These are phyloP conservation scores for Chalciporus sp. DNA, from an alignment of 1,284 basidiomycete genomes.

Conservation along the genomic window DNA sequence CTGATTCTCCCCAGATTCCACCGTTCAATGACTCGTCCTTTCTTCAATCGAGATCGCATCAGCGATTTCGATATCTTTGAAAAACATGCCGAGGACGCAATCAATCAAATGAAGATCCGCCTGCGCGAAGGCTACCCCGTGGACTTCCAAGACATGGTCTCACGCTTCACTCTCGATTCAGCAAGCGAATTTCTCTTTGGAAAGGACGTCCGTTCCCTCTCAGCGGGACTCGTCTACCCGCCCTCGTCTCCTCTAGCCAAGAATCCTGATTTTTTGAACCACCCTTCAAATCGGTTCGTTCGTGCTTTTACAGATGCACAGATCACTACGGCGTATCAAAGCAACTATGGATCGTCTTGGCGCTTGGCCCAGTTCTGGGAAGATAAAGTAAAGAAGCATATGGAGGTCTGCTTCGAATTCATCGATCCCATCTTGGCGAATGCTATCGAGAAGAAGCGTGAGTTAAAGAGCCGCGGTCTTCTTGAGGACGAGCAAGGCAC, in stretches of 20 bases:
- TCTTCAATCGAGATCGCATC: conserved; percentile 56
- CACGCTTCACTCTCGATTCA: conserved; percentile 50
- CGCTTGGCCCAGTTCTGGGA: conserved; percentile 29
- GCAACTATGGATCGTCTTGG: conserved; percentile 27
- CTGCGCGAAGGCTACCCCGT: conserved; percentile 45
- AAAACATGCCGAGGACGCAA: conserved; percentile 44
- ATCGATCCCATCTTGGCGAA: conserved; percentile 34
- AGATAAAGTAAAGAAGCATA: conserved; percentile 19
- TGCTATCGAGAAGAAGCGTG: conserved; percentile 29
- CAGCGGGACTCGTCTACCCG: conserved; percentile 40
- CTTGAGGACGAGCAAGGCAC: neutral
- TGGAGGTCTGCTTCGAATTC: conserved; percentile 23
- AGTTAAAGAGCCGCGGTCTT: neutral
- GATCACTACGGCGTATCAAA: conserved; percentile 8
- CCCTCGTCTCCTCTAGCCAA: conserved; percentile 23
- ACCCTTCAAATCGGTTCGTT: conserved; percentile 30
- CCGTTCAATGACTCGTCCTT: conserved; percentile 57
- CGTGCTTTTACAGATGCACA: conserved; percentile 28
- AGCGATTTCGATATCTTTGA: conserved; percentile 58
- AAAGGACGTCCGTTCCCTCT: conserved; percentile 40
- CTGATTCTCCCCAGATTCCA: conserved; percentile 45
- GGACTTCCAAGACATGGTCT: conserved; percentile 52
- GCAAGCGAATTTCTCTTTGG: conserved; percentile 56
- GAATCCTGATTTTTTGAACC: conserved; percentile 13
- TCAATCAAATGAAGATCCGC: conserved; percentile 43